A percentile compares a stretch with the other conserved stretches of the same genome.
Evolutionary conservation across 441 rosid species (phyloP).

Genomic region (Euphorbia schlechtendalii): DNA sequence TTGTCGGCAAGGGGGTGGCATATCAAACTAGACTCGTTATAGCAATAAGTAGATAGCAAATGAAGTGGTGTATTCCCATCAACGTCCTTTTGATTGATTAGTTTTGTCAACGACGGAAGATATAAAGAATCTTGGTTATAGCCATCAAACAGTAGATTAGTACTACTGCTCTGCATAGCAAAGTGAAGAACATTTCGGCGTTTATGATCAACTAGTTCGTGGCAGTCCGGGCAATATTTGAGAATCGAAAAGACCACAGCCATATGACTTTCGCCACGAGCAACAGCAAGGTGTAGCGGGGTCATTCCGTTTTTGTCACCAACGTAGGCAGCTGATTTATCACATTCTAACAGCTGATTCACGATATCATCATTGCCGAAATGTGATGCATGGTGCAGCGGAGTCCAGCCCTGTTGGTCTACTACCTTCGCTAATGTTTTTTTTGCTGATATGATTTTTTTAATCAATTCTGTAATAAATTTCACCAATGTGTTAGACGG

Average conservation of each 20-base stretch:
- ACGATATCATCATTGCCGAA: not conserved
- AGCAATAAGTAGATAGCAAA: not conserved
- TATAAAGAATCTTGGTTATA: too few relatives aligned
- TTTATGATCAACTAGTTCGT: not conserved
- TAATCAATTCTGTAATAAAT: not conserved
- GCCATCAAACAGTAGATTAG: too few relatives aligned
- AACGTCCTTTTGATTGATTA: not conserved
- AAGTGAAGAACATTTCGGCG: not conserved
- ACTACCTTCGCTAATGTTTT: not conserved
- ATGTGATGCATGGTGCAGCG: not conserved
- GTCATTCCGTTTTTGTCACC: constrained; percentile 4
- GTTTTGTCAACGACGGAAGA: not conserved
- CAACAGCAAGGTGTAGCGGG: constrained; percentile 16
- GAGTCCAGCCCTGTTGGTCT: constrained; percentile 13
- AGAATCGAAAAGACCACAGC: not conserved
- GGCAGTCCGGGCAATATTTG: constrained; percentile 2
- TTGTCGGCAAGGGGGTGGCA: not conserved
- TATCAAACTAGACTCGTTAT: too few relatives aligned
- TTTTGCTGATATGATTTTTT: not conserved
- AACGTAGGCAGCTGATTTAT: not conserved
- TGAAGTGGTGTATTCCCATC: not conserved
- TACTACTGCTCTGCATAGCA: not conserved
- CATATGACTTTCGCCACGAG: too few relatives aligned
- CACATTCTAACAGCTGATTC: too few relatives aligned
- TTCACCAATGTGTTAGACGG: not conserved